These are phyloP conservation scores for Lycium ferocissimum DNA, from an alignment of 257 asterid genomes.

Conservation along the genomic window DNA sequence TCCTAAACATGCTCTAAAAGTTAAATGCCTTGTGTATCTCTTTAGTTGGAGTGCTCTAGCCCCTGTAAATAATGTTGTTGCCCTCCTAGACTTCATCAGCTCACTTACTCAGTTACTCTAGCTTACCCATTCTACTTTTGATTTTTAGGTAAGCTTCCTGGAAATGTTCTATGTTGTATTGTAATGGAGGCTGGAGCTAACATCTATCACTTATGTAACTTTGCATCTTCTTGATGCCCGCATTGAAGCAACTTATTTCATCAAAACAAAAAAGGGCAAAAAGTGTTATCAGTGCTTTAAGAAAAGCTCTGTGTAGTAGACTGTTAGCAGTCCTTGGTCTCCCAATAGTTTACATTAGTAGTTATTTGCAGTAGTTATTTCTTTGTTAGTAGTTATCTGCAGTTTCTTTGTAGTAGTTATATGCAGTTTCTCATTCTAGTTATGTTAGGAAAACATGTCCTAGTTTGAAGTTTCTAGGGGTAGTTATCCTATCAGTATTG, in stretches of 20 bases:
- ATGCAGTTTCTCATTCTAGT: no score
- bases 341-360: no score
- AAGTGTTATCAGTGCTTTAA: neutral
- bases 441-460: no score
- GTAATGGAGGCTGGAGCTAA: neutral
- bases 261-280: neutral
- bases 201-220: neutral
- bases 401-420: no score
- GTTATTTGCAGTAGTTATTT: no score
- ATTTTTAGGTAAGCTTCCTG: neutral
- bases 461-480: no score
- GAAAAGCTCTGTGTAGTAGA: conserved; percentile 3
- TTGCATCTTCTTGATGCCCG: neutral
- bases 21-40: neutral
- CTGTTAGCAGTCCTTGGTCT: no score
- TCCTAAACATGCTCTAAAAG: neutral
- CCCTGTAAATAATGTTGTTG: neutral
- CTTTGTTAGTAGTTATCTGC: no score
- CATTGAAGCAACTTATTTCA: conserved; percentile 3
- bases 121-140: neutral
- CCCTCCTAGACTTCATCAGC: neutral
- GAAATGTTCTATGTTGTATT: neutral
- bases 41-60: neutral
- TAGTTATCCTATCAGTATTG: no score
- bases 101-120: neutral